These are phyloP conservation scores for Geranium rotundifolium DNA, from an alignment of 345 rosid species.

Conservation along the genomic window DNA sequence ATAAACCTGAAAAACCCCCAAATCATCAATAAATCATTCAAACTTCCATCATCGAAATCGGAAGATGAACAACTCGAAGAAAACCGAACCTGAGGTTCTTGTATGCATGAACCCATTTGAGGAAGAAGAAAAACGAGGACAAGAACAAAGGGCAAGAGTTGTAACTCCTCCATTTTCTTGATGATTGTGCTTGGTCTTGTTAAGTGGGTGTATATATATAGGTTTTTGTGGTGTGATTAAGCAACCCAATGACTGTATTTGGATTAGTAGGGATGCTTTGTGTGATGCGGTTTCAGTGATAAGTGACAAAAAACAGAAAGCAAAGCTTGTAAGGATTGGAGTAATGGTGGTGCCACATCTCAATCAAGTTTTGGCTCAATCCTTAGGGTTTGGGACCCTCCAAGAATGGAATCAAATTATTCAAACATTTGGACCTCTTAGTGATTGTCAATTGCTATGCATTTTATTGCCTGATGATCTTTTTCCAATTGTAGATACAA, in stretches of 20 bases:
- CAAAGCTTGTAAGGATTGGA: no score
- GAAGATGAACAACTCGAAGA: not conserved
- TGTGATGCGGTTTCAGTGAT: not conserved
- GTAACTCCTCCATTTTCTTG: not conserved
- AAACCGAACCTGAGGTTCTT: not conserved
- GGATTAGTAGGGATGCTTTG: not conserved
- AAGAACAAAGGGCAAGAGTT: not conserved
- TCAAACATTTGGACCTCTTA: not conserved
- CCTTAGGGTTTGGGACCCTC: not conserved
- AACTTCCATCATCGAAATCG: not conserved
- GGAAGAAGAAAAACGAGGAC: not conserved
- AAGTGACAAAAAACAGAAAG: not conserved
- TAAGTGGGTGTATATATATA: not conserved
- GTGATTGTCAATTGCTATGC: not conserved
- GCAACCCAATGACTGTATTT: not conserved
- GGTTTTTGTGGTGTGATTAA: not conserved
- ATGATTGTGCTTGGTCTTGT: not conserved
- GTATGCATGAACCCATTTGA: not conserved
- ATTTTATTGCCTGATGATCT: not conserved
- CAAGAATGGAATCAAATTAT: not conserved
- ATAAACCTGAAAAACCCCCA: constrained; percentile 35
- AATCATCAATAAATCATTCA: not conserved
- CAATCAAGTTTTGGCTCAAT: not conserved
- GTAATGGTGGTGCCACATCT: not conserved
- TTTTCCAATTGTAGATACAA: no score